Conservation (phyloP, 192 early-diverging fungal genomes). For the Allomyces macrogynus region DNA sequence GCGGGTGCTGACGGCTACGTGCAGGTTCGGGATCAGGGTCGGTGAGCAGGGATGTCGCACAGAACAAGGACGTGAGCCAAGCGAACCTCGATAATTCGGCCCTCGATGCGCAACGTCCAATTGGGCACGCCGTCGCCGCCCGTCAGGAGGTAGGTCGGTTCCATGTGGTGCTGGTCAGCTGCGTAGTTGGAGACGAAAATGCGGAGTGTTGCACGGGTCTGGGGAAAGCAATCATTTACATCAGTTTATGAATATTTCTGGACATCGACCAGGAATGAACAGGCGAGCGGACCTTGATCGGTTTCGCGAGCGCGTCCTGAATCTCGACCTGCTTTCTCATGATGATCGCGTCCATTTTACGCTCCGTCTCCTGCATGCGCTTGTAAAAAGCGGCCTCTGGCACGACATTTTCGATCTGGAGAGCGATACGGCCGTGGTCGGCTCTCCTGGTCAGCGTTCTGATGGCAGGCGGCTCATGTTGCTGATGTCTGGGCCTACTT, state of each 20-base stretch:
- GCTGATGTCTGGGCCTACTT: too few species aligned
- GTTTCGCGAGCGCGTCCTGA: constrained; percentile 60
- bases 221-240: neutral
- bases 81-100: constrained; percentile 51
- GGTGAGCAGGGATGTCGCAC: constrained; percentile 6
- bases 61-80: constrained; percentile 2
- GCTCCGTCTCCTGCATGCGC: constrained; percentile 72
- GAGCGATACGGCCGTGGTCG: constrained; percentile 17
- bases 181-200: constrained; percentile 82
- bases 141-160: constrained; percentile 18
- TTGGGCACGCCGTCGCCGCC: constrained; percentile 36
- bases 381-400: constrained; percentile 80
- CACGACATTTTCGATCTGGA: constrained; percentile 69
- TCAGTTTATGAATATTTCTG: neutral
- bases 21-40: constrained; percentile 6
- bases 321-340: constrained; percentile 77
- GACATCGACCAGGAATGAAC: neutral
- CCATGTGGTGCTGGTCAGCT: constrained; percentile 43
- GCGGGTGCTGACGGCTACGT: constrained; percentile 19
- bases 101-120: constrained; percentile 84
- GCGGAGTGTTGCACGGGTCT: constrained; percentile 56
- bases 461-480: too few species aligned
- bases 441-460: constrained; percentile 2
- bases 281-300: constrained; percentile 30
- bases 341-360: constrained; percentile 68